Evolutionary conservation across 306 rosid species (phyloP).

Genomic region (Prosopis cineraria): DNA sequence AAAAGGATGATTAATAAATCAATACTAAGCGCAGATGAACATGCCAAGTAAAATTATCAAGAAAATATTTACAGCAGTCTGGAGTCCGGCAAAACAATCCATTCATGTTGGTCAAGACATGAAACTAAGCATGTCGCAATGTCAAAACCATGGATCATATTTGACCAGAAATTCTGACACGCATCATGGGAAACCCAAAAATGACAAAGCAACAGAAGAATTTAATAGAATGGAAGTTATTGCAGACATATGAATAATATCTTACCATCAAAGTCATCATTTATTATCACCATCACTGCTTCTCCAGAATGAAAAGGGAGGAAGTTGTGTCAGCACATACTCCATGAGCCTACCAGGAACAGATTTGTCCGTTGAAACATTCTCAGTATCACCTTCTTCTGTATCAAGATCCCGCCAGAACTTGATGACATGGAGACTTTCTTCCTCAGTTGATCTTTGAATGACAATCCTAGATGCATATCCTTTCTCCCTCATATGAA

Average conservation of each 20-base stretch:
- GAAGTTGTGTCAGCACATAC: slow-evolving; percentile 42
- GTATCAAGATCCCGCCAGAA: slow-evolving; percentile 74
- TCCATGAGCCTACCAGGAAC: slow-evolving; percentile 36
- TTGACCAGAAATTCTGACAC: background rate
- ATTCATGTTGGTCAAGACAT: background rate
- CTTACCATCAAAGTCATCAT: slow-evolving; percentile 24
- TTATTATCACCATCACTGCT: slow-evolving; percentile 31
- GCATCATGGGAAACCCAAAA: background rate
- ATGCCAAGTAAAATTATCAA: background rate
- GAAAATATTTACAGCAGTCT: background rate
- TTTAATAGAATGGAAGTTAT: background rate
- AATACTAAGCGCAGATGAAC: background rate
- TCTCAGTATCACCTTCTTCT: slow-evolving; percentile 36
- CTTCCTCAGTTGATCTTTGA: slow-evolving; percentile 93
- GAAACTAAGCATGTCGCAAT: background rate
- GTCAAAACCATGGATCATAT: background rate
- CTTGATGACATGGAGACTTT: slow-evolving; percentile 85
- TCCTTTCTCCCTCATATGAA: slow-evolving; percentile 74
- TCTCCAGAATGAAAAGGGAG: slow-evolving; percentile 37
- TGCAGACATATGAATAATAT: background rate
- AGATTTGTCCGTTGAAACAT: slow-evolving; percentile 22
- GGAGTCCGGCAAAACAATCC: background rate
- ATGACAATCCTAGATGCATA: slow-evolving; percentile 78
- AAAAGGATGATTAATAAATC: background rate
- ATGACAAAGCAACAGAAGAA: background rate